A percentile compares a stretch with the other conserved stretches of the same genome.
Evolutionary conservation across 257 asterid genomes (phyloP).

Genomic region (Solanum boliviense): DNA sequence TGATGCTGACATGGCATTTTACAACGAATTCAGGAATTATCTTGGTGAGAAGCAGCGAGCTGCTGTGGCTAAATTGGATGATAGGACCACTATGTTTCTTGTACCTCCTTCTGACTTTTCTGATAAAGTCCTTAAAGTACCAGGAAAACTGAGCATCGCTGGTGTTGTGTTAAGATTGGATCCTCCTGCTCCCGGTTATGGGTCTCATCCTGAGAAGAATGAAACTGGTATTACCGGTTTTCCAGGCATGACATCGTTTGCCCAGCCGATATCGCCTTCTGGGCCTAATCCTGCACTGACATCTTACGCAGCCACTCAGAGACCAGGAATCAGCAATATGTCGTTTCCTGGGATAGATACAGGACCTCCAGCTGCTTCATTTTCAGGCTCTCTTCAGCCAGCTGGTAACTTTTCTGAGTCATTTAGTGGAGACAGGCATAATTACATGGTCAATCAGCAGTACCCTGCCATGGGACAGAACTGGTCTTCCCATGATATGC

Average conservation of each 20-base stretch:
- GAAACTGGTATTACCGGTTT: conserved; percentile 24
- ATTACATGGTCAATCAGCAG: conserved; percentile 27
- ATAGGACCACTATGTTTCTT: conserved; percentile 66
- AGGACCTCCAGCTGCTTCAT: conserved; percentile 17
- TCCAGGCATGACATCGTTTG: conserved; percentile 19
- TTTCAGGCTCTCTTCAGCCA: conserved; percentile 12
- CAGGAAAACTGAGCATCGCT: conserved; percentile 77
- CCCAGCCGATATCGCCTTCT: conserved; percentile 45
- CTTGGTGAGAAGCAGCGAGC: conserved; percentile 86
- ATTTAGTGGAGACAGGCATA: conserved; percentile 19
- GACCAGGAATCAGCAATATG: conserved; percentile 8
- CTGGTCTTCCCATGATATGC: conserved; percentile 43
- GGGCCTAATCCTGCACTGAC: conserved; percentile 34
- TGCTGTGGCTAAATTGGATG: conserved; percentile 86
- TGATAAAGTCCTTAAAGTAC: conserved; percentile 79
- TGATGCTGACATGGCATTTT: conserved; percentile 71
- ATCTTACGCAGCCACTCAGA: conserved; percentile 16
- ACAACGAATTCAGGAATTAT: conserved; percentile 83
- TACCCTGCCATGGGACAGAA: conserved; percentile 21
- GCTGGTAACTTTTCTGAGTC: conserved; percentile 9
- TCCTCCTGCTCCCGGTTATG: conserved; percentile 35
- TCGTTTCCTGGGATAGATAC: conserved; percentile 12
- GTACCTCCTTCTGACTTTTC: conserved; percentile 97
- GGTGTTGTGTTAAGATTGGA: conserved; percentile 75
- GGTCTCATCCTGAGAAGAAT: conserved; percentile 26